Percentiles rank a stretch among this genome's conserved stretches.
Conservation (phyloP, 805 yeast genomes). For the Teunomyces funiuensis region DNA sequence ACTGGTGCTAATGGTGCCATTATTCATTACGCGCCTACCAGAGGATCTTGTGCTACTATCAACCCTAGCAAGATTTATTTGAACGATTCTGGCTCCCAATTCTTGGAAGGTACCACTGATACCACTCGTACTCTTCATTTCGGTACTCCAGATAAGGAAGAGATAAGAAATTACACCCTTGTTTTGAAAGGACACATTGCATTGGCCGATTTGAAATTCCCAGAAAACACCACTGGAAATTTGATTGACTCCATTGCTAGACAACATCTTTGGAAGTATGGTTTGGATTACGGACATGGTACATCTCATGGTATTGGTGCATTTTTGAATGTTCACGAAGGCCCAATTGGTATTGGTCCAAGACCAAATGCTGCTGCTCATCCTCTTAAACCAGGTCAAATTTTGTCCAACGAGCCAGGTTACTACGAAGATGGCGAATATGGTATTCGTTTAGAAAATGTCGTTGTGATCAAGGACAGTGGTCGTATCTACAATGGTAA, state of each 20-base stretch:
- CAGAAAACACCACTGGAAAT: slow-evolving; percentile 54
- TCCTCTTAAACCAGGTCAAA: slow-evolving; percentile 50
- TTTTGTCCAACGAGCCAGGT: slow-evolving; percentile 64
- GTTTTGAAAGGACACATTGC: slow-evolving; percentile 60
- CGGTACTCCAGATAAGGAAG: slow-evolving; percentile 45
- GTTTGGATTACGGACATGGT: slow-evolving; percentile 62
- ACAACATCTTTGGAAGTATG: slow-evolving; percentile 55
- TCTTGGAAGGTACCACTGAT: slow-evolving; percentile 64
- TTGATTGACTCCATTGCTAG: slow-evolving; percentile 59
- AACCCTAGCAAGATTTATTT: slow-evolving; percentile 55
- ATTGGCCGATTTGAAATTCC: slow-evolving; percentile 49
- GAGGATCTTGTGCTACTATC: slow-evolving; percentile 43
- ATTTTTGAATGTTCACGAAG: slow-evolving; percentile 60
- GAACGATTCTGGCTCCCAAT: slow-evolving; percentile 62
- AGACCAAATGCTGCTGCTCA: slow-evolving; percentile 48
- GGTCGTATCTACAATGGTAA: slow-evolving; percentile 51
- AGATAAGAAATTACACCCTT: slow-evolving; percentile 51
- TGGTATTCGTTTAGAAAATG: slow-evolving; percentile 57
- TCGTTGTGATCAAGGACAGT: slow-evolving; percentile 46
- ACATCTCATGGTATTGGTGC: slow-evolving; percentile 69
- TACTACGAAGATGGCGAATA: slow-evolving; percentile 58
- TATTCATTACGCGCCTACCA: slow-evolving; percentile 67
- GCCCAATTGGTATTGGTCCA: slow-evolving; percentile 63
- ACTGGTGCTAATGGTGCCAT: slow-evolving; percentile 77
- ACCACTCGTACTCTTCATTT: slow-evolving; percentile 62